Conservation (phyloP, 495 filamentous ascomycete genomes). For the Cladorrhinum samala region DNA sequence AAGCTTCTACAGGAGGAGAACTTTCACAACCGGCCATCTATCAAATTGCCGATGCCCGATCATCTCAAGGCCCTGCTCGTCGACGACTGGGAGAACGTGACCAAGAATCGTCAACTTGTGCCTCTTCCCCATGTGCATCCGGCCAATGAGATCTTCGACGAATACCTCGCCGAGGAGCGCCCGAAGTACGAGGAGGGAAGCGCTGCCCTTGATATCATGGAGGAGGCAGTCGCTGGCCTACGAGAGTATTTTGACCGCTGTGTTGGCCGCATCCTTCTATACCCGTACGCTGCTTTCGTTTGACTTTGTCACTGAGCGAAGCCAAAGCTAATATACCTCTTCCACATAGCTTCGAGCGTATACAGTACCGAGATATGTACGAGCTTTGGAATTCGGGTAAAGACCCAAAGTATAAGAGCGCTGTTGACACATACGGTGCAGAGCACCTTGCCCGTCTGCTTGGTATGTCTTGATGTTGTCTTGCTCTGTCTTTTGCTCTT, state of each 20-base stretch:
- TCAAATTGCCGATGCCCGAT: conserved; percentile 79
- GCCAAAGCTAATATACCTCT: too few species aligned
- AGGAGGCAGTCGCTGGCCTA: conserved; percentile 77
- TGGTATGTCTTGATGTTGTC: conserved; percentile 54
- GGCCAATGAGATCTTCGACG: conserved; percentile 69
- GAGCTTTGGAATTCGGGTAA: conserved; percentile 52
- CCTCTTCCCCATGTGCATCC: conserved; percentile 70
- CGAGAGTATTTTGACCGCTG: conserved; percentile 87
- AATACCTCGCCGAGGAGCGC: conserved; percentile 66
- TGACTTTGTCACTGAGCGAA: too few species aligned
- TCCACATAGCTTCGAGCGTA: conserved; percentile 66
- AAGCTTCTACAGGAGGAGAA: conserved; percentile 62
- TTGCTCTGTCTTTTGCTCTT: not conserved
- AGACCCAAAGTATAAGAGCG: conserved; percentile 56
- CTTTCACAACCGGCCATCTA: conserved; percentile 70
- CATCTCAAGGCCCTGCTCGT: conserved; percentile 83
- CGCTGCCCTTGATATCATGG: conserved; percentile 75
- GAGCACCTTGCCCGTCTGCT: conserved; percentile 87
- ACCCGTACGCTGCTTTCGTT: conserved; percentile 45
- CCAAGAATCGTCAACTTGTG: conserved; percentile 85
- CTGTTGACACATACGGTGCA: conserved; percentile 79
- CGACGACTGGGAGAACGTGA: conserved; percentile 98
- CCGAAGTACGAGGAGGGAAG: conserved; percentile 56
- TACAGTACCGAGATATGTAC: conserved; percentile 70
- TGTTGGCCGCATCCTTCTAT: conserved; percentile 81